Evolutionary conservation across 2,329 filamentous ascomycete genomes (phyloP).

Genomic region (Botrytis byssoidea): DNA sequence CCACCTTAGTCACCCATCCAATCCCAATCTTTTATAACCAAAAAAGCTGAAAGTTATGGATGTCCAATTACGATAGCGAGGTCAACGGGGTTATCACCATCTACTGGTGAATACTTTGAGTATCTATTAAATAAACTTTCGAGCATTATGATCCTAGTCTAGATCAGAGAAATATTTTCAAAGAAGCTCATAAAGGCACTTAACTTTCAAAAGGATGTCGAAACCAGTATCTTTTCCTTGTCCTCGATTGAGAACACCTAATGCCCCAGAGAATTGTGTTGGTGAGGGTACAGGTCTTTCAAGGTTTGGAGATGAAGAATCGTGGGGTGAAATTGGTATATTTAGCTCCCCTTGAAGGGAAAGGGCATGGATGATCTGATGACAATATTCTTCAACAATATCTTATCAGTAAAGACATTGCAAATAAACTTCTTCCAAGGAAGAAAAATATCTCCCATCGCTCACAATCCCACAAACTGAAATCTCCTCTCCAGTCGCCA

Average conservation of each 20-base stretch:
- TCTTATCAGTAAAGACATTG: no score
- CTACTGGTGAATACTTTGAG: neutral
- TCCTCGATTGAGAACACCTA: neutral
- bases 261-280: neutral
- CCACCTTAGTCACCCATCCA: neutral
- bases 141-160: neutral
- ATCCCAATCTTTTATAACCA: neutral
- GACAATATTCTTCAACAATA: no score
- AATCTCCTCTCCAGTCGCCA: no score
- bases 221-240: neutral
- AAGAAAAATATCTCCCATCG: no score
- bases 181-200: neutral
- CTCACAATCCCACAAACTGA: no score
- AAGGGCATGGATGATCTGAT: no score
- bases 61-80: neutral
- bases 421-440: no score
- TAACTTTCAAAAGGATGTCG: neutral
- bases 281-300: no score
- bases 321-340: no score
- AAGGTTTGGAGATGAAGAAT: no score
- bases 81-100: neutral
- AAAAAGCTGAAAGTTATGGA: neutral
- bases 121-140: neutral
- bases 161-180: neutral
- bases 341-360: no score